Percentiles rank a stretch among this genome's conserved stretches.
phyloP scores from a whole-genome alignment of 805 yeast genomes.

The Suhomyces kilbournensis region DNA sequence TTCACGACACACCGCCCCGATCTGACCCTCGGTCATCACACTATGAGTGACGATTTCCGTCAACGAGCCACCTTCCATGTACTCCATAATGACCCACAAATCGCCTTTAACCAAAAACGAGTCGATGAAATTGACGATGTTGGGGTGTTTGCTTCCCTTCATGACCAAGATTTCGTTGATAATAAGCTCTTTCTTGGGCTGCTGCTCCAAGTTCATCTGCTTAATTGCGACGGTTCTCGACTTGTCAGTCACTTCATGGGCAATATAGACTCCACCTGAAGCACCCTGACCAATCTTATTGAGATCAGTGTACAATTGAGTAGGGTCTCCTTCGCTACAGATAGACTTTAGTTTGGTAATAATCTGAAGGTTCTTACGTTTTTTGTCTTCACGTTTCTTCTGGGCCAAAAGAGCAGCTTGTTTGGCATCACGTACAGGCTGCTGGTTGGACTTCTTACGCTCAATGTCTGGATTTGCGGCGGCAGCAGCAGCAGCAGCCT shows the following conservation, averaged over 20 bases:
- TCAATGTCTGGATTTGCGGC: slow-evolving; percentile 2
- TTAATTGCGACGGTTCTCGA: slow-evolving; percentile 81
- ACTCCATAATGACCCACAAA: slow-evolving; percentile 98
- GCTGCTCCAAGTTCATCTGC: slow-evolving; percentile 92
- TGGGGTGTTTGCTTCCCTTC: slow-evolving; percentile 86
- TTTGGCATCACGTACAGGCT: slow-evolving; percentile 48
- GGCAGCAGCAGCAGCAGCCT: slow-evolving; percentile 2
- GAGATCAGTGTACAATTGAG: slow-evolving; percentile 60
- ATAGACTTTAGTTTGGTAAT: slow-evolving; percentile 68
- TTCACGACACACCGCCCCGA: slow-evolving; percentile 92
- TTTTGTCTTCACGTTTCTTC: slow-evolving; percentile 76
- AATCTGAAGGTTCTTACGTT: slow-evolving; percentile 66
- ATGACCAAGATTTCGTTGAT: slow-evolving; percentile 94
- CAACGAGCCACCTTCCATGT: slow-evolving; percentile 97
- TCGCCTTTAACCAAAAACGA: slow-evolving; percentile 69
- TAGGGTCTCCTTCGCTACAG: slow-evolving; percentile 85
- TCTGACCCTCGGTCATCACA: slow-evolving; percentile 89
- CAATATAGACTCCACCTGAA: slow-evolving; percentile 93
- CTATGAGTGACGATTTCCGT: slow-evolving; percentile 93
- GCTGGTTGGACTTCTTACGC: slow-evolving; percentile 17
- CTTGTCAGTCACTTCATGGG: slow-evolving; percentile 54
- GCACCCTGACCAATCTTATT: slow-evolving; percentile 97
- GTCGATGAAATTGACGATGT: slow-evolving; percentile 92
- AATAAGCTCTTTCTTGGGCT: slow-evolving; percentile 92
- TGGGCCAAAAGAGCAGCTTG: slow-evolving; percentile 57